Conservation (phyloP, 495 filamentous ascomycete species). For the Hyaloscypha hepaticicola region DNA sequence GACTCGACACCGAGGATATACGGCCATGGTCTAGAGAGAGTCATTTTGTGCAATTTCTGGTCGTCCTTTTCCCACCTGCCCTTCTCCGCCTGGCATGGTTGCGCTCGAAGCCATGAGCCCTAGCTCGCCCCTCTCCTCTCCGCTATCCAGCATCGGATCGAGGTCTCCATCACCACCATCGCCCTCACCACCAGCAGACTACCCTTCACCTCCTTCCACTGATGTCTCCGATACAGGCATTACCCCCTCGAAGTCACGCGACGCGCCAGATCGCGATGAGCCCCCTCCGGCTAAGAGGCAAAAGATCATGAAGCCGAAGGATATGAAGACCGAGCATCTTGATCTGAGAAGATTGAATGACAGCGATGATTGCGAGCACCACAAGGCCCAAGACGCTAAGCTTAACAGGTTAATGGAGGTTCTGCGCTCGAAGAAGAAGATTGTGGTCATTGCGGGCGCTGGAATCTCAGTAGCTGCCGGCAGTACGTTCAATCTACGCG, state of each 20-base stretch:
- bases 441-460: conserved; percentile 93
- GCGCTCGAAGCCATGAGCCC: conserved; percentile 10
- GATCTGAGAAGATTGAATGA: conserved; percentile 56
- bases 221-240: conserved; percentile 42
- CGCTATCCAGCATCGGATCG: conserved; percentile 33
- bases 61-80: conserved; percentile 5
- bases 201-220: conserved; percentile 44
- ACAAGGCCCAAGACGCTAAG: conserved; percentile 41
- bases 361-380: conserved; percentile 44
- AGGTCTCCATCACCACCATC: too few species aligned
- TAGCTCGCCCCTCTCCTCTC: conserved; percentile 27
- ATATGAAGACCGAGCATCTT: conserved; percentile 69
- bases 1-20: not conserved
- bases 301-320: conserved; percentile 64
- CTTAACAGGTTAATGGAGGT: conserved; percentile 69
- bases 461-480: conserved; percentile 96
- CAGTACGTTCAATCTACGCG: conserved; percentile 58
- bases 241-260: conserved; percentile 36
- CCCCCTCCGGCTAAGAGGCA: conserved; percentile 69
- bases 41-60: not conserved
- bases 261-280: conserved; percentile 42
- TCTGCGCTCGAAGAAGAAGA: conserved; percentile 88
- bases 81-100: conserved; percentile 21
- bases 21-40: conserved; percentile 3
- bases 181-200: conserved; percentile 35